phyloP scores from a whole-genome alignment of 257 asterid genomes.

The Fraxinus americana region DNA sequence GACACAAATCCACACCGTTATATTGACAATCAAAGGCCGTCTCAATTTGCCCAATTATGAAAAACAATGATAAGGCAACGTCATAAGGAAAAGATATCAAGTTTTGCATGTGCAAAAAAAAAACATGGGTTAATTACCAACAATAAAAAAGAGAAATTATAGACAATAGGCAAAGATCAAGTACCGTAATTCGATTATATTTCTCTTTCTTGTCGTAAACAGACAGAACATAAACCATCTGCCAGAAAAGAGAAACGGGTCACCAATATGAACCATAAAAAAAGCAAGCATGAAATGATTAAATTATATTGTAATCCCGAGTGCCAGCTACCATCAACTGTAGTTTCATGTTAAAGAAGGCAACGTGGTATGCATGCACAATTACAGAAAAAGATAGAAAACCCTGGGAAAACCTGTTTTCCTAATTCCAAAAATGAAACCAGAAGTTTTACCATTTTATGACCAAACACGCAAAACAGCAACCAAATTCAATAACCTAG shows the following conservation, averaged over 20 bases:
- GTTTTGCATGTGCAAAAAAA: neutral
- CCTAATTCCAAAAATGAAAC: conserved; percentile 9
- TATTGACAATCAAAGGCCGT: conserved; percentile 22
- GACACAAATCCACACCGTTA: neutral
- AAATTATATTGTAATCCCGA: conserved; percentile 15
- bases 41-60: neutral
- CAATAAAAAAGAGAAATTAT: conserved; percentile 1
- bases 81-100: neutral
- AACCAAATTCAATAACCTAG: conserved; percentile 9
- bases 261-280: conserved; percentile 19
- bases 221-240: conserved; percentile 91
- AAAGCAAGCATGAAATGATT: conserved; percentile 21
- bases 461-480: conserved; percentile 6
- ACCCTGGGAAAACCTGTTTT: conserved; percentile 6
- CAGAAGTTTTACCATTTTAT: conserved; percentile 1
- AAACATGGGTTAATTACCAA: conserved; percentile 13
- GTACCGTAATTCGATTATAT: conserved; percentile 67
- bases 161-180: conserved; percentile 27
- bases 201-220: conserved; percentile 86
- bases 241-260: conserved; percentile 37
- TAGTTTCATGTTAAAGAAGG: conserved; percentile 4
- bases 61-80: conserved; percentile 14
- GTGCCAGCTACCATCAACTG: neutral
- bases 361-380: conserved; percentile 7
- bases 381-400: neutral